These are phyloP conservation scores for Xylariaceae sp. DNA, from an alignment of 2,329 filamentous ascomycete genomes.

Conservation along the genomic window DNA sequence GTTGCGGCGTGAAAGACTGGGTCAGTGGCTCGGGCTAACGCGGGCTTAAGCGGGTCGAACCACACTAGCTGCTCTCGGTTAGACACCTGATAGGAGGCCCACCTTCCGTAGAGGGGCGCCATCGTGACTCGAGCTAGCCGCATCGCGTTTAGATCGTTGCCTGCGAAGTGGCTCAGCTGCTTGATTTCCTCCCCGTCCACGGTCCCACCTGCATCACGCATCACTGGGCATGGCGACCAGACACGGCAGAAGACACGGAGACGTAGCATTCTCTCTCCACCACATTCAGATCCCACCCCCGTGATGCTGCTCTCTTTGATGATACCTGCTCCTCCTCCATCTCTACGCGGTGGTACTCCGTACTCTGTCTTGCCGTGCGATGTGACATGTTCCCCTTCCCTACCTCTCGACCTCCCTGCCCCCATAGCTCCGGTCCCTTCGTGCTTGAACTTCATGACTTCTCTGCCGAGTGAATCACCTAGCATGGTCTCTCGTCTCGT, in stretches of 20 bases:
- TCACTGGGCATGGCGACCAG: constrained; percentile 1
- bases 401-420: not conserved
- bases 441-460: constrained; percentile 19
- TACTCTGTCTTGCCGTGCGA: constrained; percentile 19
- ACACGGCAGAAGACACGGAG: constrained; percentile 15
- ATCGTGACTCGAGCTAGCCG: constrained; percentile 21
- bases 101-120: not conserved
- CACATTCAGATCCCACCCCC: constrained; percentile 18
- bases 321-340: constrained; percentile 3
- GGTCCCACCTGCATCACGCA: not conserved
- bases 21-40: not conserved
- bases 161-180: constrained; percentile 23
- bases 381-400: constrained; percentile 25
- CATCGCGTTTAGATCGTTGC: constrained; percentile 20
- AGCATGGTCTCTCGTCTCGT: constrained; percentile 10
- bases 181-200: constrained; percentile 1
- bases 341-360: constrained; percentile 10
- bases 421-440: not conserved
- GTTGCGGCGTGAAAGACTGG: not conserved
- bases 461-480: constrained; percentile 22
- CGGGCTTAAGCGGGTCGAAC: not conserved
- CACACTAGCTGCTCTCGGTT: no score
- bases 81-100: no score
- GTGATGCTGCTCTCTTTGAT: constrained; percentile 25
- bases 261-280: constrained; percentile 12